Evolutionary conservation across 129 eudicot species (phyloP).

Genomic region (Pulicaria dysenterica): DNA sequence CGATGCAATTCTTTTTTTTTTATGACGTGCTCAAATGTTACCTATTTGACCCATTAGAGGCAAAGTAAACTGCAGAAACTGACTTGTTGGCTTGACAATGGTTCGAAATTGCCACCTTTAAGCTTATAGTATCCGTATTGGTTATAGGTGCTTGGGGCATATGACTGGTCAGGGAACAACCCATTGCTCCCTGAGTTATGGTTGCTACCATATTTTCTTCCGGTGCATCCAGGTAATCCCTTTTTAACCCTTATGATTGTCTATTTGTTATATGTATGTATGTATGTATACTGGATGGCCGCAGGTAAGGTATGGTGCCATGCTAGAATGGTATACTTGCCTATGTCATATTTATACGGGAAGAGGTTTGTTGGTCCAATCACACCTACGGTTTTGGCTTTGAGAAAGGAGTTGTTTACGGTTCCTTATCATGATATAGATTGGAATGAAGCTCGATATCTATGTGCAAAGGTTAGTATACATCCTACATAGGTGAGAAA

Average conservation of each 20-base stretch:
- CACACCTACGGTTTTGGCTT: conserved; percentile 68
- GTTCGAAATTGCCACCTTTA: too few species aligned
- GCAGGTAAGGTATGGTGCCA: conserved; percentile 99
- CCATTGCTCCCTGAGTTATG: conserved; percentile 95
- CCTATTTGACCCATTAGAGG: too few species aligned
- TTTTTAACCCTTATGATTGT: not conserved
- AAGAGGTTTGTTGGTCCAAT: conserved; percentile 94
- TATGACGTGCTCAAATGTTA: too few species aligned
- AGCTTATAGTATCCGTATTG: too few species aligned
- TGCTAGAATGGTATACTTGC: conserved; percentile 94
- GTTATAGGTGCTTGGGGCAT: conserved; percentile 79
- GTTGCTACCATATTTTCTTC: conserved; percentile 75
- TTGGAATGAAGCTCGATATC: conserved; percentile 83
- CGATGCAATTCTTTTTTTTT: too few species aligned
- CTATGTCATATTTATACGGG: conserved; percentile 92
- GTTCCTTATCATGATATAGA: conserved; percentile 87
- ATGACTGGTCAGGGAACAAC: conserved; percentile 93
- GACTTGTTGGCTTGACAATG: too few species aligned
- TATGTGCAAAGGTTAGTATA: conserved; percentile 82
- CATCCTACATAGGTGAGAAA: not conserved
- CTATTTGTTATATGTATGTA: not conserved
- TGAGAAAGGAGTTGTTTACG: conserved; percentile 76
- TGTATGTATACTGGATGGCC: not conserved
- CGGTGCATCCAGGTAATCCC: conserved; percentile 82
- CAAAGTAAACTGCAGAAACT: too few species aligned